Base-by-base conservation (phyloP, 306 rosid genomes). In the Calophaca sinica region DNA sequence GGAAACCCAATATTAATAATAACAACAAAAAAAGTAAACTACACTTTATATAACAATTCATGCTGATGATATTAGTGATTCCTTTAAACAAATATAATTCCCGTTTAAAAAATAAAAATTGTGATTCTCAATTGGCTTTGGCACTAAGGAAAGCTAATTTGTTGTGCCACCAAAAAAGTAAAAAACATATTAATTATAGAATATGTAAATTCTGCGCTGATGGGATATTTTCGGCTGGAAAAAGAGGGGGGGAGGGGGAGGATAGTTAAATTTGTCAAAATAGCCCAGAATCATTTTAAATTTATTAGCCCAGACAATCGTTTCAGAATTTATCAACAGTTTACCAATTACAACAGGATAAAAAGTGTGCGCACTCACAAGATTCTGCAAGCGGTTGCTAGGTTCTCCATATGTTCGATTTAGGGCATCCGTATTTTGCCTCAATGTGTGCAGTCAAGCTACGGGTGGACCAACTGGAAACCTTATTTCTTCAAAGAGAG, bases 381-480 rank as follows among this genome's bases (percentile, higher is more conserved):
- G 83, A 76, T 87, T 91, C 76, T 81, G 83, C 26, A 89, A 78
- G 68, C 83, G 86, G 75, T 93, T 88, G 59, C 73, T 55, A 60
- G 82, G 82, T 68, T 84, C 86, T 78, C 98, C 97, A 68, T 87
- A 77, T 44, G 96, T 89, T 86, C 97, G 96, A 79, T 91, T 91
- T 53, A 93, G 82, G 72, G 98, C 97, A 78, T 93, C 96, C 44
- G 93, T 82, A 58, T 72, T 71, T 81, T 64, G 8, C 57, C 63
- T 68, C 61, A 62, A 42, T 7, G n/a, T 36, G 74, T 35, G 70
- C 64, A 49, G 71, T 58, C 51, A 59, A 58, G 38, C 65, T n/a
- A 45, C 36, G 68, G 60, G 31, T 3, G 31, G 66, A 51, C 52
- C 55, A 70, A 42, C 48, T 46, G 12, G 20, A 39, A 72, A 57